Base-by-base conservation (phyloP, 2,329 filamentous ascomycete species). In the Colletotrichum sidae region DNA sequence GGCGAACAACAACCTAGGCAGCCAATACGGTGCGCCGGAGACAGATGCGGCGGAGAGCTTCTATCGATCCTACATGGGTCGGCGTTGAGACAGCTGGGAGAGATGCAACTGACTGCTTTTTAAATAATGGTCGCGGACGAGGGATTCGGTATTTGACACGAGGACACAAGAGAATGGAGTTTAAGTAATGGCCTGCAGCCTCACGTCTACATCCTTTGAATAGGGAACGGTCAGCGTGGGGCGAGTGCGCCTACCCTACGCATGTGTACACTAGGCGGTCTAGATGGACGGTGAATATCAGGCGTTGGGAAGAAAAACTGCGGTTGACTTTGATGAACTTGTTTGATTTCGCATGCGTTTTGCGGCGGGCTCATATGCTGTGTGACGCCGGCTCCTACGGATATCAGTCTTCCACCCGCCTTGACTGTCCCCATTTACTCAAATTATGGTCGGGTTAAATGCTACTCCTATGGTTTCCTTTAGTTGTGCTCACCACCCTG, bases 41-140 rank as follows among this genome's bases (percentile, higher is more conserved):
- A 88, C 84, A 64, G 90, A 92, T 74, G 90, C 91, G 13, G 90
- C 92, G 1, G 94, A 97, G 74, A 92, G 93, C 77, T 97, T 98
- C 79, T 97, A 96, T 77, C 88, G 92, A 54, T 97, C 93, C 60
- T 97, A 93, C 79, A 89, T 93, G 83, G 92, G 91, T 45, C 84
- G 92, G 69, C 86, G 90, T 78, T 91, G 25, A 17, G 44, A 25
- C 75, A 80, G 70, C 10, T 63, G 11, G 44, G 44, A 2, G 75
- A 80, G 70, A 10, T 63, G 46, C 13, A 33, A 46, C 70, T 34
- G 68, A 57, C 69, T 68, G 62, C 60, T 53, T 56, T 46, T 57
- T 39, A 37, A 41, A 61, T 54, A 63, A 65, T 42, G 51, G 60
- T 70, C 72, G 73, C 70, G 69, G 70, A 72, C 55, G 60, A 62